Evolutionary conservation across 2,329 filamentous ascomycete species (phyloP).

Genomic region (Macrophomina tecta): DNA sequence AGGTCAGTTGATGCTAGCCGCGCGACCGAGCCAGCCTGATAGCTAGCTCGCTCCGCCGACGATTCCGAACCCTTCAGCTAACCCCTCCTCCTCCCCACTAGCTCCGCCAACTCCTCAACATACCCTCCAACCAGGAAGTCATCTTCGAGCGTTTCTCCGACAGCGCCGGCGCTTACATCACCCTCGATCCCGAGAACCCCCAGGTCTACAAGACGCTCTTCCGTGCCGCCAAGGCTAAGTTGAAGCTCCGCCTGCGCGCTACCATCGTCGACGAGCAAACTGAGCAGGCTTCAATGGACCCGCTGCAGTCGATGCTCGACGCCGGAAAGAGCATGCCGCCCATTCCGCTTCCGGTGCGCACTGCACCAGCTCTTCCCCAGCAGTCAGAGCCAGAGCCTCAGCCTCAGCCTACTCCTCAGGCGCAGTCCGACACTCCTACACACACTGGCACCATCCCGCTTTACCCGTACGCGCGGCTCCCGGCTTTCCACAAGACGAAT

Average conservation of each 20-base stretch:
- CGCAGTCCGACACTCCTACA: neutral
- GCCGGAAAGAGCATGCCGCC: conserved; percentile 6
- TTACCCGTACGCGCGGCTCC: conserved; percentile 27
- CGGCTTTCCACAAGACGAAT: conserved; percentile 30
- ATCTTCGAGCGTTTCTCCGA: conserved; percentile 94
- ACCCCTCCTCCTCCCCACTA: conserved; percentile 44
- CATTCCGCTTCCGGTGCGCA: conserved; percentile 18
- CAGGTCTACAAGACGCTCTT: conserved; percentile 96
- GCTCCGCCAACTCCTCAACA: conserved; percentile 72
- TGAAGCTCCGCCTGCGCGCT: conserved; percentile 89
- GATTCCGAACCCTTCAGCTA: conserved; percentile 6
- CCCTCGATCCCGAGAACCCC: conserved; percentile 76
- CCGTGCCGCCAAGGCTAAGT: conserved; percentile 95
- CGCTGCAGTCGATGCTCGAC: conserved; percentile 9
- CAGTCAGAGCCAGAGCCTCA: conserved; percentile 7
- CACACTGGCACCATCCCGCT: conserved; percentile 26
- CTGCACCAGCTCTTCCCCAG: conserved; percentile 6
- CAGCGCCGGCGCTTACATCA: conserved; percentile 80
- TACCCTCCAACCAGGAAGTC: conserved; percentile 67
- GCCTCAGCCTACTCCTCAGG: conserved; percentile 18
- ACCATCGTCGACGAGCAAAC: conserved; percentile 53
- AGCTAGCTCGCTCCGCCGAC: conserved; percentile 11
- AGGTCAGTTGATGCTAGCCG: conserved; percentile 65
- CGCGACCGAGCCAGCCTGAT: conserved; percentile 3
- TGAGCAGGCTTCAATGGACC: neutral